Evolutionary conservation across 148 eudicot genomes (phyloP).

Genomic region (Diospyros kaki): DNA sequence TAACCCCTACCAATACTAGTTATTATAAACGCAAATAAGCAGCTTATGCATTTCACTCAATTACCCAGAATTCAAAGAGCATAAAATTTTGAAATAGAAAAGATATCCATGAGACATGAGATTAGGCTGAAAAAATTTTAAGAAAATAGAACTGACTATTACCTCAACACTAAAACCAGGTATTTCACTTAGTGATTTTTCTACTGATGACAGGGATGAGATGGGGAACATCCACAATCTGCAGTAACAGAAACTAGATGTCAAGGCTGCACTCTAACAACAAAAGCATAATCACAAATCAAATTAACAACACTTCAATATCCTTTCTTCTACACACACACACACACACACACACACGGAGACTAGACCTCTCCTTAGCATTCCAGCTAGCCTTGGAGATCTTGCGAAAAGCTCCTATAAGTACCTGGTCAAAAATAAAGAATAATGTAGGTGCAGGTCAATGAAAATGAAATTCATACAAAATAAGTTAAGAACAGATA

Average conservation of each 20-base stretch:
- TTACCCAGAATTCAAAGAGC: too few relatives aligned
- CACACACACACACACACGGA: too few relatives aligned
- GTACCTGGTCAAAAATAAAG: constrained; percentile 33
- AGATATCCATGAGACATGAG: not conserved
- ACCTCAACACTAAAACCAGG: constrained; percentile 68
- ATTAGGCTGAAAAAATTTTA: not conserved
- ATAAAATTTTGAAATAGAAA: too few relatives aligned
- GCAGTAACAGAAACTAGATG: constrained; percentile 16
- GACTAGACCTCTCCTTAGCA: constrained; percentile 73
- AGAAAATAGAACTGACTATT: constrained; percentile 8
- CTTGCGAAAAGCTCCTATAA: constrained; percentile 68
- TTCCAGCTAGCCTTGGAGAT: constrained; percentile 88
- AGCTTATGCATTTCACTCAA: too few relatives aligned
- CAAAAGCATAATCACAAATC: not conserved
- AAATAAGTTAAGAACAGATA: constrained; percentile 2
- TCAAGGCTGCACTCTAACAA: constrained; percentile 2
- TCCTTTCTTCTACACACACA: not conserved
- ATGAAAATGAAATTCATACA: not conserved
- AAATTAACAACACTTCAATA: constrained; percentile 1
- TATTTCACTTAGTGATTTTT: constrained; percentile 54
- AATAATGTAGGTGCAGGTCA: constrained; percentile 6
- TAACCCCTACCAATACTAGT: not conserved
- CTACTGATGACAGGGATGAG: constrained; percentile 66
- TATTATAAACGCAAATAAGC: not conserved
- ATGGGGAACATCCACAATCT: constrained; percentile 89